Evolutionary conservation across 495 filamentous ascomycete genomes (phyloP).

Genomic region (Penicillium maclennaniae): DNA sequence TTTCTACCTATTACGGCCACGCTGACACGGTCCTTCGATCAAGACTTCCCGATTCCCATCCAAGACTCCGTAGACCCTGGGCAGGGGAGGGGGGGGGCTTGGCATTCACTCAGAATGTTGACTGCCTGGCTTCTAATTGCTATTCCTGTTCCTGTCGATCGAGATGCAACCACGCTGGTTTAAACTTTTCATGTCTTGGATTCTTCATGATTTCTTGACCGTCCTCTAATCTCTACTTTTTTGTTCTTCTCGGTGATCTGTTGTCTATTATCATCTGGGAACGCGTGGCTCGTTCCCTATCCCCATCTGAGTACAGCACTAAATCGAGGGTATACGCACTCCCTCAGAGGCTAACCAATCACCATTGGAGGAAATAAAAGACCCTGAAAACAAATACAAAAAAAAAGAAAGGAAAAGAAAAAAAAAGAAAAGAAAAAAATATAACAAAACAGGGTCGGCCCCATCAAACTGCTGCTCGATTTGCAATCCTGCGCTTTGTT

Average conservation of each 20-base stretch:
- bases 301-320: neutral
- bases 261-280: too few relatives aligned
- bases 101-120: conserved; percentile 20
- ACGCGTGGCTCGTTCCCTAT: too few relatives aligned
- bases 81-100: conserved; percentile 29
- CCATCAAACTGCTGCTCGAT: conserved; percentile 4
- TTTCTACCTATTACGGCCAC: conserved; percentile 18
- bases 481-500: conserved; percentile 18
- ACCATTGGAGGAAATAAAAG: conserved; percentile 6
- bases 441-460: conserved; percentile 7
- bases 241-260: too few relatives aligned
- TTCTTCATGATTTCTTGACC: too few relatives aligned
- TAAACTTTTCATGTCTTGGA: too few relatives aligned
- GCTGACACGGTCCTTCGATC: conserved; percentile 1
- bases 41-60: neutral
- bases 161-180: conserved; percentile 3
- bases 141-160: conserved; percentile 23
- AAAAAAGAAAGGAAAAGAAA: conserved; percentile 1
- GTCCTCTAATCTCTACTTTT: too few relatives aligned
- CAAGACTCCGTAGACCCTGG: neutral
- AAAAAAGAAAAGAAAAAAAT: neutral
- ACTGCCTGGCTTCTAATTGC: conserved; percentile 10
- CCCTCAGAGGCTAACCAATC: conserved; percentile 8
- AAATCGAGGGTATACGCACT: conserved; percentile 5
- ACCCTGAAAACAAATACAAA: conserved; percentile 8